These are phyloP conservation scores for Aspergillus sp. DNA, from an alignment of 2,329 filamentous ascomycete species.

Conservation along the genomic window DNA sequence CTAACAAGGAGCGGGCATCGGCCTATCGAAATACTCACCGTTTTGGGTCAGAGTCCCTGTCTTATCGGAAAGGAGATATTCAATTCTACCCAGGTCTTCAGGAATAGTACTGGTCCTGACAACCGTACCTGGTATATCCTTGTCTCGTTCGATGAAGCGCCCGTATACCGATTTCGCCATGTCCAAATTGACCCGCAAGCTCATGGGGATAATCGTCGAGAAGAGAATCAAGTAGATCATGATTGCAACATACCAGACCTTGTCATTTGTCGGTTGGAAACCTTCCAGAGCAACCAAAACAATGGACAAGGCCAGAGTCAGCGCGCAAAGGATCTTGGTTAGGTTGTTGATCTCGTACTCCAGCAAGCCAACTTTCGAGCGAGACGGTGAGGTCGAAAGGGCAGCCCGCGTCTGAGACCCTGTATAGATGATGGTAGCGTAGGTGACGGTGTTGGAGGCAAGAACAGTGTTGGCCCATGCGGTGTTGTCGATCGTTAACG, in stretches of 20 bases:
- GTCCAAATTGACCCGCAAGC: conserved; percentile 91
- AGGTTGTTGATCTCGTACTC: conserved; percentile 97
- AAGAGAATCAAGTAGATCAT: conserved; percentile 98
- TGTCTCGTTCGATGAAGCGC: conserved; percentile 88
- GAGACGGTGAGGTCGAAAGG: conserved; percentile 84
- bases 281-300: conserved; percentile 85
- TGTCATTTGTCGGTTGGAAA: conserved; percentile 60
- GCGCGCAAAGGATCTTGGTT: conserved; percentile 89
- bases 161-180: conserved; percentile 97
- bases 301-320: conserved; percentile 84
- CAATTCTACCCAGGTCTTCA: conserved; percentile 91
- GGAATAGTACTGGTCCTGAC: conserved; percentile 97
- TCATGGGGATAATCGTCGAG: conserved; percentile 98
- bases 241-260: conserved; percentile 89
- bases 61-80: conserved; percentile 95
- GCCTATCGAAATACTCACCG: conserved; percentile 42
- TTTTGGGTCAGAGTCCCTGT: conserved; percentile 98
- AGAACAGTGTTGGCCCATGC: conserved; percentile 98
- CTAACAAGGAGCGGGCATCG: conserved; percentile 14
- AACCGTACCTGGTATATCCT: conserved; percentile 85
- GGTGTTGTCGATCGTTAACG: conserved; percentile 92
- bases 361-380: conserved; percentile 89
- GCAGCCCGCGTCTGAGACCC: conserved; percentile 92
- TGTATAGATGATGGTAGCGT: conserved; percentile 91
- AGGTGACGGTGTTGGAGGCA: conserved; percentile 83